Base-by-base conservation (phyloP, 2,329 filamentous ascomycete genomes). In the Alternaria angustiovoidea region DNA sequence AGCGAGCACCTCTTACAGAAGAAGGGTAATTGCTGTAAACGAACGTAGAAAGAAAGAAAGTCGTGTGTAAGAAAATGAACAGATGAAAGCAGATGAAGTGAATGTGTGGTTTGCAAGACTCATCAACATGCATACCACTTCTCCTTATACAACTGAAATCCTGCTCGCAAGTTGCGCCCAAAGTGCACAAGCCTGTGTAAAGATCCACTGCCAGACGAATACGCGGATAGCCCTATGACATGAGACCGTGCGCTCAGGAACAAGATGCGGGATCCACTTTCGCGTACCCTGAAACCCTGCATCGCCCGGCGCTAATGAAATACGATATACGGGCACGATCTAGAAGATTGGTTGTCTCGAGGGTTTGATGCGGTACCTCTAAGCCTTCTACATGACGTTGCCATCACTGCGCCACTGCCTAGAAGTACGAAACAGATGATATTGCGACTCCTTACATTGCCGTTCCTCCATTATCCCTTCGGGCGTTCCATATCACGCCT, bases 281-380 rank as follows among this genome's bases (percentile, higher is more conserved):
- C 30, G 30, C 46, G 46, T 48, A 48, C 46, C 18, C 12, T 24
- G 46, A 49, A 49, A 49, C 46, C 46, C 46, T 36, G 32, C 46
- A 38, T 49, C 32, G 30, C 32, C 46, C 32, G 4, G 46, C 46
- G 32, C 46, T 38, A 49, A 30, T 14, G 30, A 8, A 22, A 49
- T 36, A 49, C 46, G 46, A 38, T n/a, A 26, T 49, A 49, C 46
- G 46, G 22, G 46, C 46, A 49, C 20, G 7, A 22, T 49, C 32
- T 24, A 5, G 14, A 49, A 38, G 8, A 14, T 36, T 49, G 20
- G 14, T 36, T 49, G 46, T 34, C n/a, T 49, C 7, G 32, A 14
- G 5, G 9, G 8, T 4, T 49, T 20, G 11, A 49, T 49, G 36
- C 3, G 5, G 36, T n/a, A 36, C 46, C 5, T 38, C 46, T 24